Conservation (phyloP, 208 protist genomes). For the Trypanosoma theileri region DNA sequence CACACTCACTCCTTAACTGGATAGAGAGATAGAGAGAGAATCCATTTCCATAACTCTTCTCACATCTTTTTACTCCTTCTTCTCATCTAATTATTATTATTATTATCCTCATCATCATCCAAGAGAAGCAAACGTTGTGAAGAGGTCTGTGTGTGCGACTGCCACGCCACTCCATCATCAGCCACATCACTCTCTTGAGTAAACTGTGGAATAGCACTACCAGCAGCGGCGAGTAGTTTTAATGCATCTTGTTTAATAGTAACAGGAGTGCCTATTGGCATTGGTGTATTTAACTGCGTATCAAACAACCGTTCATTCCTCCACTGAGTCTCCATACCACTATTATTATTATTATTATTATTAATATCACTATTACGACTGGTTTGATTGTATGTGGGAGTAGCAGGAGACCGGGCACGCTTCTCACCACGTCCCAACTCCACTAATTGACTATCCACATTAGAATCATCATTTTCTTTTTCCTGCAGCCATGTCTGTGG, state of each 20-base stretch:
- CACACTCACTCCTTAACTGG: no score
- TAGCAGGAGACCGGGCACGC: not conserved
- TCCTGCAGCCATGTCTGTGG: slow-evolving; percentile 1
- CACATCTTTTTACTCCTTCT: no score
- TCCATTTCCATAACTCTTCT: no score
- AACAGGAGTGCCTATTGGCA: not conserved
- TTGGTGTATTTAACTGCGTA: not conserved
- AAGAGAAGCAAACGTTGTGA: slow-evolving; percentile 27
- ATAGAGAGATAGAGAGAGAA: no score
- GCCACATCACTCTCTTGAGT: slow-evolving; percentile 23
- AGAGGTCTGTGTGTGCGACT: not conserved
- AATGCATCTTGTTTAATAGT: not conserved
- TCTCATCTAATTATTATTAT: no score
- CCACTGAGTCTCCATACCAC: not conserved
- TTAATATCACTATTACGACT: not conserved
- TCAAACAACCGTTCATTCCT: not conserved
- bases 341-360: not conserved
- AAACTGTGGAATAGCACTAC: slow-evolving; percentile 20
- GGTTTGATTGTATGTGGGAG: not conserved
- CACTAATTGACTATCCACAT: slow-evolving; percentile 23
- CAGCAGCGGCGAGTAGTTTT: not conserved
- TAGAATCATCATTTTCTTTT: not conserved
- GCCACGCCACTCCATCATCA: not conserved
- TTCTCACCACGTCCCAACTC: not conserved
- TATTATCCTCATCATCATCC: slow-evolving; percentile 29